Percentiles rank a stretch among this genome's conserved stretches.
Evolutionary conservation across 495 filamentous ascomycete genomes (phyloP).

Genomic region (Penicillium coprophilum): DNA sequence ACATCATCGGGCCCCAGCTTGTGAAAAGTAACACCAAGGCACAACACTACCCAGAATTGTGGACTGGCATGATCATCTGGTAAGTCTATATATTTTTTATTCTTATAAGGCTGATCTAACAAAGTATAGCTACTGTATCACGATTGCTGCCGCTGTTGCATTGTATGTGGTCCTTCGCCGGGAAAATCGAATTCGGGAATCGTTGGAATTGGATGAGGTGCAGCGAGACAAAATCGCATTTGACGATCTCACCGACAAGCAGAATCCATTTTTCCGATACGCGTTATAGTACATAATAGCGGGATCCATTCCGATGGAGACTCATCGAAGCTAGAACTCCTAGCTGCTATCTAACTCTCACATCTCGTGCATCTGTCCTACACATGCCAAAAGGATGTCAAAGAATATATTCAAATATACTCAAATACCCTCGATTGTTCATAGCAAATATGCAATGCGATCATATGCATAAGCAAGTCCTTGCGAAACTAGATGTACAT

Average conservation of each 20-base stretch:
- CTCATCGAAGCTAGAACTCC: not conserved
- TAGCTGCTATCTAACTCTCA: not conserved
- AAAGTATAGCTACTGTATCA: constrained; percentile 61
- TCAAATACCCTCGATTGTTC: not conserved
- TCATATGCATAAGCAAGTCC: not conserved
- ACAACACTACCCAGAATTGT: constrained; percentile 68
- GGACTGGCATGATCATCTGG: constrained; percentile 71
- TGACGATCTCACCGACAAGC: constrained; percentile 70
- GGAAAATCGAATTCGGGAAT: constrained; percentile 56
- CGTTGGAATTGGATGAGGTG: constrained; percentile 53
- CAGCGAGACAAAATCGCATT: constrained; percentile 66
- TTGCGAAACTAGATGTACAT: not conserved
- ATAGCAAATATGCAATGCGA: not conserved
- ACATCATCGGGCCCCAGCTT: constrained; percentile 72
- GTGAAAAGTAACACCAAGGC: constrained; percentile 59
- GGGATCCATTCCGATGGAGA: not conserved
- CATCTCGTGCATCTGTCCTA: no score
- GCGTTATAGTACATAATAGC: constrained; percentile 46
- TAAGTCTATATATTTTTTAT: constrained; percentile 30
- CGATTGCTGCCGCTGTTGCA: constrained; percentile 52
- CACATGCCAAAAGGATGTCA: no score
- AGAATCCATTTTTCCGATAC: constrained; percentile 75
- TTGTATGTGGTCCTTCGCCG: constrained; percentile 57
- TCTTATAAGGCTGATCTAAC: constrained; percentile 6
- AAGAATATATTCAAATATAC: no score